These are phyloP conservation scores for Daldinia caldariorum DNA, from an alignment of 495 filamentous ascomycete species.

Conservation along the genomic window DNA sequence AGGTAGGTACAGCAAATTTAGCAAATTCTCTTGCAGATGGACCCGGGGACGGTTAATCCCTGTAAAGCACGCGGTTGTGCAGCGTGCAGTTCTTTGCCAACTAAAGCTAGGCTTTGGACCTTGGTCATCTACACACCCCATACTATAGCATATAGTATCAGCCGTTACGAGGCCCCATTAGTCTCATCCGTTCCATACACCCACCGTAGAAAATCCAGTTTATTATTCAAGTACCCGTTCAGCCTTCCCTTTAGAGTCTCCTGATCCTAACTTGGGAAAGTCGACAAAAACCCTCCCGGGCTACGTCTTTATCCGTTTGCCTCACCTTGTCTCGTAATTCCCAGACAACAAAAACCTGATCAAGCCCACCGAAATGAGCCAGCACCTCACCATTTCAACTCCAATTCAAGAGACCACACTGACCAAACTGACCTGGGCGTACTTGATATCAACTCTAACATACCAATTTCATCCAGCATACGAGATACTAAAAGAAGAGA, in stretches of 20 bases:
- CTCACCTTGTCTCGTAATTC: constrained; percentile 44
- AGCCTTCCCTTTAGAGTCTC: constrained; percentile 41
- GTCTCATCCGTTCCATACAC: background rate
- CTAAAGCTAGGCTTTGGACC: constrained; percentile 20
- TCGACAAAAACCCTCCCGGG: constrained; percentile 34
- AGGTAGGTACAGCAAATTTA: constrained; percentile 42
- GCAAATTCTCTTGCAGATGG: constrained; percentile 40
- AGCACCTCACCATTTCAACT: constrained; percentile 33
- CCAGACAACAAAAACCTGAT: constrained; percentile 40
- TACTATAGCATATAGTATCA: background rate
- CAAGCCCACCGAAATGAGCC: constrained; percentile 41
- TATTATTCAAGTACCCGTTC: constrained; percentile 39
- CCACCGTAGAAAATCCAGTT: constrained; percentile 29
- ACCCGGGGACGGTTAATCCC: constrained; percentile 40
- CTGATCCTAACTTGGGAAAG: constrained; percentile 35
- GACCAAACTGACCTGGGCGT: constrained; percentile 28
- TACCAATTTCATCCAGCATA: constrained; percentile 42
- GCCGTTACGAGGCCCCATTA: background rate
- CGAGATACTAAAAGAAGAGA: constrained; percentile 23
- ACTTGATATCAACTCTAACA: constrained; percentile 23
- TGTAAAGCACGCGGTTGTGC: constrained; percentile 38
- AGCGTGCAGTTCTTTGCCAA: constrained; percentile 9
- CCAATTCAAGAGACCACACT: constrained; percentile 31
- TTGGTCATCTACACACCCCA: constrained; percentile 27
- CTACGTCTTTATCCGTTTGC: constrained; percentile 34